These are phyloP conservation scores for Boletales sp. DNA, from an alignment of 768 basidiomycete species.

Conservation along the genomic window DNA sequence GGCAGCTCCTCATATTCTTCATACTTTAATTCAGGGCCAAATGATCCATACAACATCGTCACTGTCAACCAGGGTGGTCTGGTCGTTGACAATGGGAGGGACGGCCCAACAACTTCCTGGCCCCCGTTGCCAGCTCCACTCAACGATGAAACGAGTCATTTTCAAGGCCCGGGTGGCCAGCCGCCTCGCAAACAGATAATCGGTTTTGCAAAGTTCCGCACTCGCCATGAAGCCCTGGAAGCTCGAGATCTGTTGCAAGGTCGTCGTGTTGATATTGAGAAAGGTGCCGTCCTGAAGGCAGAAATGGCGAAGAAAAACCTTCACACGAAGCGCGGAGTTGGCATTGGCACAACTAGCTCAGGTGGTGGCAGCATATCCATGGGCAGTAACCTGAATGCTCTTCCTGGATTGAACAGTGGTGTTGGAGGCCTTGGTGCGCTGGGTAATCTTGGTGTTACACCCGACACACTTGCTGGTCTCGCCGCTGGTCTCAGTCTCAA, in stretches of 20 bases:
- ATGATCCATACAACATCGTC: conserved; percentile 82
- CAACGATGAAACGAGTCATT: conserved; percentile 32
- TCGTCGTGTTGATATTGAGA: conserved; percentile 86
- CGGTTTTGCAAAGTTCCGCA: conserved; percentile 94
- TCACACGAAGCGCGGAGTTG: conserved; percentile 89
- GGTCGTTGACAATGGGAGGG: conserved; percentile 73
- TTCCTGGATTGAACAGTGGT: conserved; percentile 22
- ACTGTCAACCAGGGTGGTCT: conserved; percentile 81
- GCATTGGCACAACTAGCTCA: conserved; percentile 45
- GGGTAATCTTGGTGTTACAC: conserved; percentile 24
- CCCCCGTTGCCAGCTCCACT: conserved; percentile 37
- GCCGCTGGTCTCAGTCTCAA: conserved; percentile 30
- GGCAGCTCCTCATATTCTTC: conserved; percentile 34
- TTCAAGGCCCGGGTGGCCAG: conserved; percentile 29
- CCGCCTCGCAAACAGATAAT: conserved; percentile 93
- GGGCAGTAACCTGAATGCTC: conserved; percentile 23
- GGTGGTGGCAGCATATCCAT: conserved; percentile 28
- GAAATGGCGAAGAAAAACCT: conserved; percentile 99
- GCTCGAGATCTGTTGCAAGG: conserved; percentile 90
- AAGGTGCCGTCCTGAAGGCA: conserved; percentile 89
- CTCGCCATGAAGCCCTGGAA: conserved; percentile 79
- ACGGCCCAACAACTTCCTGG: conserved; percentile 72
- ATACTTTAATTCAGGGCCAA: conserved; percentile 47
- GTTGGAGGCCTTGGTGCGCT: conserved; percentile 27
- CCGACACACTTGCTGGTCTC: conserved; percentile 26